Percentiles rank a stretch among this genome's conserved stretches.
Conservation (phyloP, 352 stramenopile species). For the Pythium diclinum region DNA sequence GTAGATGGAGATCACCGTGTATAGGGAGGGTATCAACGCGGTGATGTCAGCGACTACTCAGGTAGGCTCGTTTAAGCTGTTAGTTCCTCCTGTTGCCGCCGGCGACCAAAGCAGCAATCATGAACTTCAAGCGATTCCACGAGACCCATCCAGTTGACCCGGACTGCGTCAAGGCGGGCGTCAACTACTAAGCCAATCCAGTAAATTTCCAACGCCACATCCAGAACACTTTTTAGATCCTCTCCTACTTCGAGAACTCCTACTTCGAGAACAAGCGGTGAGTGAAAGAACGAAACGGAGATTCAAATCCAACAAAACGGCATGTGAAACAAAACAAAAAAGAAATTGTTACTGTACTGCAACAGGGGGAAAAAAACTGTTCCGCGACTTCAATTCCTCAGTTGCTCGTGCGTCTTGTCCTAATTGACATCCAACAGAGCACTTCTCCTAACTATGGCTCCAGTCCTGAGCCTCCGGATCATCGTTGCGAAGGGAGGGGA, state of each 20-base stretch:
- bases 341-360: not conserved
- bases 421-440: no score
- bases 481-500: no score
- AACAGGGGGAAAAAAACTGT: no score
- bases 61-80: slow-evolving; percentile 91
- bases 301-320: not conserved
- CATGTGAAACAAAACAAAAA: no score
- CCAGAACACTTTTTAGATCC: not conserved
- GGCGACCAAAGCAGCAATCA: slow-evolving; percentile 85
- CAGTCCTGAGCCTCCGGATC: no score
- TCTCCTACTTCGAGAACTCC: no score
- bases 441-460: no score
- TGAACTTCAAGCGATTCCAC: slow-evolving; percentile 90
- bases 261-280: no score
- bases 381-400: no score
- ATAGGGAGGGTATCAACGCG: slow-evolving; percentile 94
- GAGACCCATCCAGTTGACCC: slow-evolving; percentile 54
- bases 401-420: no score
- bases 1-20: slow-evolving; percentile 94
- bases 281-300: not conserved
- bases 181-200: slow-evolving; percentile 16
- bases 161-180: slow-evolving; percentile 53
- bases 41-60: slow-evolving; percentile 94
- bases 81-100: no score
- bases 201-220: not conserved